These are phyloP conservation scores for Bryoerythrophyllum caledonicum DNA, from an alignment of 225 moss, liverwort and hornwort species.

Conservation along the genomic window DNA sequence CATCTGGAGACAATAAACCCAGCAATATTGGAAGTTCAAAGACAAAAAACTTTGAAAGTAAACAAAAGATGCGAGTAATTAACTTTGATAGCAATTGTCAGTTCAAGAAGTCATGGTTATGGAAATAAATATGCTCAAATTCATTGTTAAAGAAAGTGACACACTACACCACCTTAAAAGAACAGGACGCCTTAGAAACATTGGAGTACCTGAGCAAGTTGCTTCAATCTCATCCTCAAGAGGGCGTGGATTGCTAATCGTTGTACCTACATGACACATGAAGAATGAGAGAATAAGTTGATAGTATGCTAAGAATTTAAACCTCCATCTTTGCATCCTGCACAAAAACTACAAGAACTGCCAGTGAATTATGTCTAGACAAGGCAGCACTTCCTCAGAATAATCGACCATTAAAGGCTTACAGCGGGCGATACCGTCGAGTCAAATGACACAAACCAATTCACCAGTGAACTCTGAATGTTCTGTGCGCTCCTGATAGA, in stretches of 20 bases:
- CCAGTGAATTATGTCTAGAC: neutral
- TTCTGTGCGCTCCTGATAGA: slow-evolving; percentile 65
- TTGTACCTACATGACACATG: slow-evolving; percentile 67
- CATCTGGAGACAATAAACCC: slow-evolving; percentile 17
- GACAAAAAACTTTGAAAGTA: no score
- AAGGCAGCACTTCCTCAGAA: slow-evolving; percentile 3
- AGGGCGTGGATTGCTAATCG: slow-evolving; percentile 90
- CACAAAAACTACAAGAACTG: neutral
- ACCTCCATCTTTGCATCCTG: neutral
- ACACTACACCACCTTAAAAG: neutral
- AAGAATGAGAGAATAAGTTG: slow-evolving; percentile 10
- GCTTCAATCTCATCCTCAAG: slow-evolving; percentile 80
- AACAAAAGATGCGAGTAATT: slow-evolving; percentile 12
- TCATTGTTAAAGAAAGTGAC: neutral
- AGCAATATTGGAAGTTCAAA: slow-evolving; percentile 17
- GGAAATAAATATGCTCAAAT: neutral
- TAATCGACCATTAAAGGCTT: slow-evolving; percentile 30
- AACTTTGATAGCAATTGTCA: neutral
- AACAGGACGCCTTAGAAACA: neutral
- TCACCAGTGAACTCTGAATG: slow-evolving; percentile 60
- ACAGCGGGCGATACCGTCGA: slow-evolving; percentile 84
- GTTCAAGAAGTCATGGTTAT: slow-evolving; percentile 11
- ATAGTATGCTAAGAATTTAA: neutral
- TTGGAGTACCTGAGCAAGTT: slow-evolving; percentile 78
- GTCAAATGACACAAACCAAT: slow-evolving; percentile 96